phyloP scores from a whole-genome alignment of 2,329 filamentous ascomycete species.

The Chrysosporium queenslandicum region DNA sequence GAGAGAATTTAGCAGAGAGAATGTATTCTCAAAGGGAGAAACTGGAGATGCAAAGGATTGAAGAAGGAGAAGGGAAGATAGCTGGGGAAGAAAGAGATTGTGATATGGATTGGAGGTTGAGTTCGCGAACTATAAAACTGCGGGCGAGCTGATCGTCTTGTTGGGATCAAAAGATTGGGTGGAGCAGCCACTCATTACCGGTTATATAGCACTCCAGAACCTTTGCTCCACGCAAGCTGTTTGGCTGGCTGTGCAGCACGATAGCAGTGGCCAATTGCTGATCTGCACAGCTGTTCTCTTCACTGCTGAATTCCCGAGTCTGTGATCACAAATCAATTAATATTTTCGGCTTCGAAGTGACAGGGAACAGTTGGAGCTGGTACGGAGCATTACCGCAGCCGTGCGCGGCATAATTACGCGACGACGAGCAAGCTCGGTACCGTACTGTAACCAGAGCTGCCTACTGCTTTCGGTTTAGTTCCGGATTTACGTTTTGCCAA shows the following conservation, averaged over 20 bases:
- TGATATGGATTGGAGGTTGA: background rate
- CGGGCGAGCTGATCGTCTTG: background rate
- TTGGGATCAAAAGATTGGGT: background rate
- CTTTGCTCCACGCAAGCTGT: background rate
- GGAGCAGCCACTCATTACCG: background rate
- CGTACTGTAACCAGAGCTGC: background rate
- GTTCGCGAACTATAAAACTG: background rate
- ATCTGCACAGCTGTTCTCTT: background rate
- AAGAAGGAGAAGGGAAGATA: background rate
- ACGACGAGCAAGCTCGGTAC: background rate
- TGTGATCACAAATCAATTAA: constrained; percentile 3
- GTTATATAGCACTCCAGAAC: background rate
- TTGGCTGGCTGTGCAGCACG: background rate
- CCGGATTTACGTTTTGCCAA: background rate
- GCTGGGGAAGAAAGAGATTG: background rate
- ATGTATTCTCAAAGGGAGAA: too few species aligned
- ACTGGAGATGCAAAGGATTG: background rate
- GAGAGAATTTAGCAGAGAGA: background rate
- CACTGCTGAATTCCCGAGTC: background rate
- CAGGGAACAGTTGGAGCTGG: background rate
- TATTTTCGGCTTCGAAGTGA: background rate
- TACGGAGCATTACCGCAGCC: background rate
- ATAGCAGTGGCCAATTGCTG: background rate
- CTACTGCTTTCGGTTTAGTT: background rate
- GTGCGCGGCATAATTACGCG: background rate